Evolutionary conservation across 2,329 filamentous ascomycete genomes (phyloP).

Genomic region (Fusarium sarcochroum): DNA sequence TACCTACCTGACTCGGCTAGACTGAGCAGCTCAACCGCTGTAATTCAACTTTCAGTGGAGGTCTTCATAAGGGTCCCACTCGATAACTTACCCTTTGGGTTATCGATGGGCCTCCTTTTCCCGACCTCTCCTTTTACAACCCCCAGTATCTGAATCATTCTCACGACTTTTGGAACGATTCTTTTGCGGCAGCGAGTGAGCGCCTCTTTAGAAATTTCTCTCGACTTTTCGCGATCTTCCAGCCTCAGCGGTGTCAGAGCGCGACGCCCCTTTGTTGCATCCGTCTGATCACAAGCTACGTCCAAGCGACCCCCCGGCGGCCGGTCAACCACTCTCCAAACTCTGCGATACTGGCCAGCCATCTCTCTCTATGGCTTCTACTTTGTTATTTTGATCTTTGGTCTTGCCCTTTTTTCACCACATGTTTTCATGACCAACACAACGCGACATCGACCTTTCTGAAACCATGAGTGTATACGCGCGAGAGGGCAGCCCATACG

Average conservation of each 20-base stretch:
- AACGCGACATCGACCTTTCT: conserved; percentile 31
- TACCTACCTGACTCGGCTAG: conserved; percentile 24
- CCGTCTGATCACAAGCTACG: conserved; percentile 18
- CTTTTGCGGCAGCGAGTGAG: neutral
- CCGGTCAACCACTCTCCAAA: conserved; percentile 30
- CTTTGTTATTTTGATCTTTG: conserved; percentile 27
- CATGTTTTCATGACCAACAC: conserved; percentile 46
- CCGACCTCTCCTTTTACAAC: conserved; percentile 43
- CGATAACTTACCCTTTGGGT: conserved; percentile 24
- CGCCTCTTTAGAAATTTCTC: conserved; percentile 17
- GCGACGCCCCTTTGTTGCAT: conserved; percentile 40
- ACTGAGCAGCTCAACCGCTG: conserved; percentile 29
- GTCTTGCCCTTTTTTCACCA: conserved; percentile 13
- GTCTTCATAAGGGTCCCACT: conserved; percentile 40
- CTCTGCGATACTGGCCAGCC: conserved; percentile 31
- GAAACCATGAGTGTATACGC: conserved; percentile 59
- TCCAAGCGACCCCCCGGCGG: conserved; percentile 18
- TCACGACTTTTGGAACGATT: conserved; percentile 12
- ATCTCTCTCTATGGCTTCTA: conserved; percentile 37
- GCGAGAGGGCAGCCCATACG: conserved; percentile 53
- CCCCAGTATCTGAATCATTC: conserved; percentile 20
- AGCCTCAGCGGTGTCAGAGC: conserved; percentile 22
- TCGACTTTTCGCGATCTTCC: conserved; percentile 15
- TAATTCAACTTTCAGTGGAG: conserved; percentile 41
- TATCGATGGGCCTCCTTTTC: conserved; percentile 49